These are phyloP conservation scores for Mycena rosella DNA, from an alignment of 768 basidiomycete genomes.

Conservation along the genomic window DNA sequence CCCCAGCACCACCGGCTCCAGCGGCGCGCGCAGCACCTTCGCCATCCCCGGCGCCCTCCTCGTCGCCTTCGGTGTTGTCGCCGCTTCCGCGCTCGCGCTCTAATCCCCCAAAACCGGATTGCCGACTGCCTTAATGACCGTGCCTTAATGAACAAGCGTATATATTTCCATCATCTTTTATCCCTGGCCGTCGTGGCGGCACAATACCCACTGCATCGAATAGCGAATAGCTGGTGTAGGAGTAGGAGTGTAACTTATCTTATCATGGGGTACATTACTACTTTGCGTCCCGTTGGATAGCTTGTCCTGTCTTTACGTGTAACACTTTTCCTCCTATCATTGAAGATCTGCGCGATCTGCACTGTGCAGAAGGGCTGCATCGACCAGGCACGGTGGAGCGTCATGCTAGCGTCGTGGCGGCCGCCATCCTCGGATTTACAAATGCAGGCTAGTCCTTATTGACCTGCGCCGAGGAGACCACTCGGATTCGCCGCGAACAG, in stretches of 20 bases:
- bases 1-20: slow-evolving; percentile 10
- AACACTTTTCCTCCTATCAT: background rate
- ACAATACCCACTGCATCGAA: slow-evolving; percentile 28
- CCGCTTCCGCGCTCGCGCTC: slow-evolving; percentile 26
- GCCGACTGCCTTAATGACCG: background rate
- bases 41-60: slow-evolving; percentile 17
- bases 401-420: no score
- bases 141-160: slow-evolving; percentile 5
- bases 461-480: no score
- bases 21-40: slow-evolving; percentile 12
- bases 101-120: slow-evolving; percentile 1
- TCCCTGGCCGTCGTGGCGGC: slow-evolving; percentile 27
- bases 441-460: no score
- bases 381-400: no score
- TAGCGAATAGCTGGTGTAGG: no score
- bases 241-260: slow-evolving; percentile 18
- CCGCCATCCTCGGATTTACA: no score
- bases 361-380: no score
- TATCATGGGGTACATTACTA: slow-evolving; percentile 12
- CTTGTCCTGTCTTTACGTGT: slow-evolving; percentile 27
- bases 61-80: slow-evolving; percentile 25
- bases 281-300: background rate
- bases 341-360: no score
- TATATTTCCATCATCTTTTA: no score
- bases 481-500: no score